Conservation (phyloP, 2,329 filamentous ascomycete genomes). For the Aspergillus arachidicola region DNA sequence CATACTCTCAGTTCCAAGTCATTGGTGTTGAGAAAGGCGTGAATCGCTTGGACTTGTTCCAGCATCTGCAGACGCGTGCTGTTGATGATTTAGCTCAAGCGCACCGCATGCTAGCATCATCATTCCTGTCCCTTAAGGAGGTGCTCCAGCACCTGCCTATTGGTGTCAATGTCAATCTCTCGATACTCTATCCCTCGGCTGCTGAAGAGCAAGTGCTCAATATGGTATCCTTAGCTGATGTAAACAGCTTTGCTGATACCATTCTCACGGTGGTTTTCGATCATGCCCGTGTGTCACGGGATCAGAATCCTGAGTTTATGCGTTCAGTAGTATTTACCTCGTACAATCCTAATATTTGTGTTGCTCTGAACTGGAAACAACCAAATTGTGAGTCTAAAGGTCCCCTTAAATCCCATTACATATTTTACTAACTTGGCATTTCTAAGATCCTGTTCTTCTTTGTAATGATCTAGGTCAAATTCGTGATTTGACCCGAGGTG, state of each 20-base stretch:
- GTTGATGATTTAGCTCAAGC: conserved; percentile 60
- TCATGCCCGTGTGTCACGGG: conserved; percentile 73
- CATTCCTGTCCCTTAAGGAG: conserved; percentile 78
- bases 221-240: conserved; percentile 74
- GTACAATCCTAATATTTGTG: conserved; percentile 87
- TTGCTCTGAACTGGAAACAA: conserved; percentile 97
- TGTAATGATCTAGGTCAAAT: conserved; percentile 82
- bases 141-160: conserved; percentile 74
- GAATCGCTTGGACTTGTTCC: conserved; percentile 29
- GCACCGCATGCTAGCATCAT: conserved; percentile 71
- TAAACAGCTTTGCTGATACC: conserved; percentile 83
- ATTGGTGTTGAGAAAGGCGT: conserved; percentile 43
- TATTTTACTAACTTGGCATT: conserved; percentile 5
- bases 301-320: conserved; percentile 69
- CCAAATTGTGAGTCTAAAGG: conserved; percentile 73
- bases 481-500: conserved; percentile 41
- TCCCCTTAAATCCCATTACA: neutral
- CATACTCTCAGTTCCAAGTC: conserved; percentile 60
- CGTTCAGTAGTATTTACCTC: conserved; percentile 92
- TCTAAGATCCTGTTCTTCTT: conserved; percentile 78
- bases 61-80: conserved; percentile 35
- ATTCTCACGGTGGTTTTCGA: conserved; percentile 87
- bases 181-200: conserved; percentile 80
- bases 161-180: conserved; percentile 86
- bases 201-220: conserved; percentile 71